phyloP scores from a whole-genome alignment of 805 yeast genomes.

The Gaillardinia entomophila region DNA sequence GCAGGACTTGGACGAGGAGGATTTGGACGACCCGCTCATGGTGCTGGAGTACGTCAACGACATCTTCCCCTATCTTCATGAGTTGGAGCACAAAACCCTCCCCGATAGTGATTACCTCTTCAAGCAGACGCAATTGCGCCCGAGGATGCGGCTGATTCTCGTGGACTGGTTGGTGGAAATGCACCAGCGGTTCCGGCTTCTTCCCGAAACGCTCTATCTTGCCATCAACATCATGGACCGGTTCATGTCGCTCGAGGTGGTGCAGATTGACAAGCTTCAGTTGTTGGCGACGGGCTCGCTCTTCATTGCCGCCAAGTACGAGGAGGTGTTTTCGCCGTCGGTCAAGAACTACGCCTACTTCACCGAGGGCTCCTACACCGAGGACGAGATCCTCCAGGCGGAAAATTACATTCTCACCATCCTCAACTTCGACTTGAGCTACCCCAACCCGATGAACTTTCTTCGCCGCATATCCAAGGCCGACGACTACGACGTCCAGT shows the following conservation, averaged over 20 bases:
- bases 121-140: constrained; percentile 63
- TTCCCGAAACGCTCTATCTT: constrained; percentile 80
- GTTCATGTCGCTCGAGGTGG: constrained; percentile 68
- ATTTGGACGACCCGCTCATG: constrained; percentile 71
- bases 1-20: constrained; percentile 73
- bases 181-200: constrained; percentile 73
- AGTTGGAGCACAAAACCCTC: constrained; percentile 64
- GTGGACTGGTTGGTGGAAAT: constrained; percentile 95
- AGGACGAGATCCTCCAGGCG: constrained; percentile 75
- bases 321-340: constrained; percentile 85
- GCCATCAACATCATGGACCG: constrained; percentile 86
- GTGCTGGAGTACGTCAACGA: constrained; percentile 89
- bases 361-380: constrained; percentile 80
- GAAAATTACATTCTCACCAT: constrained; percentile 73
- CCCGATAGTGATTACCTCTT: constrained; percentile 66
- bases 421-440: constrained; percentile 68
- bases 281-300: constrained; percentile 79
- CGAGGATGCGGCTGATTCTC: constrained; percentile 77
- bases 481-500: constrained; percentile 79
- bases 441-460: constrained; percentile 89
- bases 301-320: constrained; percentile 89
- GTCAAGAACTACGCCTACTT: constrained; percentile 81
- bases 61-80: constrained; percentile 74
- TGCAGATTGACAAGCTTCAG: constrained; percentile 75
- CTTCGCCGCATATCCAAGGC: constrained; percentile 85